These are phyloP conservation scores for Entonaema liquescens DNA, from an alignment of 495 filamentous ascomycete genomes.

Conservation along the genomic window DNA sequence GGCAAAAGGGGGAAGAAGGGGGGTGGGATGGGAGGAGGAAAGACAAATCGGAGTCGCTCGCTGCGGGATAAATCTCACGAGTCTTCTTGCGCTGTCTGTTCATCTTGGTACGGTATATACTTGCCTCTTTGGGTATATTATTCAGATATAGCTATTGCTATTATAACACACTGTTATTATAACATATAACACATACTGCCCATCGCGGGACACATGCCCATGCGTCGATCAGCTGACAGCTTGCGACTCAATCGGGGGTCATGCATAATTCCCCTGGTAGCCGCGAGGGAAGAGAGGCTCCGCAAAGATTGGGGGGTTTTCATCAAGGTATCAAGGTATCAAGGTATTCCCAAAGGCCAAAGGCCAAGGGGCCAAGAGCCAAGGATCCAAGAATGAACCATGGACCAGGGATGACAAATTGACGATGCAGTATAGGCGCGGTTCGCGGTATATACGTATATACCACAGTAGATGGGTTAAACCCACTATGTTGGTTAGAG, in stretches of 20 bases:
- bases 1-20: constrained; percentile 18
- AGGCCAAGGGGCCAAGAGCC: constrained; percentile 6
- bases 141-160: constrained; percentile 19
- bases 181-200: constrained; percentile 1
- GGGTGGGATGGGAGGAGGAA: background rate
- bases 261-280: constrained; percentile 15
- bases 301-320: constrained; percentile 18
- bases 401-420: constrained; percentile 30
- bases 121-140: constrained; percentile 43
- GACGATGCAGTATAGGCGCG: constrained; percentile 6
- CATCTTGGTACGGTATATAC: constrained; percentile 35
- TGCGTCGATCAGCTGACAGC: constrained; percentile 40
- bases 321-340: too few species aligned
- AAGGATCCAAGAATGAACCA: constrained; percentile 11
- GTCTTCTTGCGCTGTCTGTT: constrained; percentile 16
- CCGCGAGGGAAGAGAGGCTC: constrained; percentile 37
- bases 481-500: constrained; percentile 2
- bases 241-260: constrained; percentile 23
- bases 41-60: constrained; percentile 36
- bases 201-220: constrained; percentile 17
- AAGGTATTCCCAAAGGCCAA: constrained; percentile 8
- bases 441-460: constrained; percentile 19
- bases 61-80: constrained; percentile 41
- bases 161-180: constrained; percentile 30
- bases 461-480: background rate